phyloP scores from a whole-genome alignment of 2,329 filamentous ascomycete genomes.

The Fusarium abutilonis region DNA sequence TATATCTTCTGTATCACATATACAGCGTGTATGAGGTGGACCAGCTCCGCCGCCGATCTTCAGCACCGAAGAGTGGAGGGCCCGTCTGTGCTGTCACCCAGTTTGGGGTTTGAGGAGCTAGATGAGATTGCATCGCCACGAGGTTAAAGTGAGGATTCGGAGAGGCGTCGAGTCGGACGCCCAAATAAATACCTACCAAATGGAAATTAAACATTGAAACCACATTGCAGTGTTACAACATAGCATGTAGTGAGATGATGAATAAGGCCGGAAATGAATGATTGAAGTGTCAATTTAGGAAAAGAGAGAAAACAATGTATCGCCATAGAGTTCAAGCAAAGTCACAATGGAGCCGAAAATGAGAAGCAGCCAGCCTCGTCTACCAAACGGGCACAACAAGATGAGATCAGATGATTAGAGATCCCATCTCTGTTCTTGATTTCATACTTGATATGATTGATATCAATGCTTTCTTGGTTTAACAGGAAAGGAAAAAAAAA shows the following conservation, averaged over 20 bases:
- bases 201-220: conserved; percentile 45
- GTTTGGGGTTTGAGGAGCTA: conserved; percentile 31
- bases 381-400: conserved; percentile 1
- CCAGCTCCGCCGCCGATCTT: conserved; percentile 70
- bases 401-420: neutral
- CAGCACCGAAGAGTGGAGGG: conserved; percentile 74
- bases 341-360: conserved; percentile 14
- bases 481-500: conserved; percentile 1
- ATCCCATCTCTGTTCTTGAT: conserved; percentile 3
- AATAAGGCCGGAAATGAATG: neutral
- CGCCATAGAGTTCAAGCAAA: conserved; percentile 10
- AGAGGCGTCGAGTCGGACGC: conserved; percentile 70
- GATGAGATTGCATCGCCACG: conserved; percentile 63
- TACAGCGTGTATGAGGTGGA: conserved; percentile 61
- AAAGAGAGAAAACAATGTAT: conserved; percentile 1
- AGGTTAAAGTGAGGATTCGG: conserved; percentile 76
- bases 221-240: conserved; percentile 15
- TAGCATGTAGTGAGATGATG: conserved; percentile 7
- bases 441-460: conserved; percentile 9
- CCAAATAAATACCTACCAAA: conserved; percentile 53
- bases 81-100: conserved; percentile 47
- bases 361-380: conserved; percentile 15
- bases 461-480: conserved; percentile 1
- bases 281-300: conserved; percentile 6
- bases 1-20: conserved; percentile 63